phyloP scores from a whole-genome alignment of 2,329 filamentous ascomycete genomes.

The Ophiosphaerella herpotricha region DNA sequence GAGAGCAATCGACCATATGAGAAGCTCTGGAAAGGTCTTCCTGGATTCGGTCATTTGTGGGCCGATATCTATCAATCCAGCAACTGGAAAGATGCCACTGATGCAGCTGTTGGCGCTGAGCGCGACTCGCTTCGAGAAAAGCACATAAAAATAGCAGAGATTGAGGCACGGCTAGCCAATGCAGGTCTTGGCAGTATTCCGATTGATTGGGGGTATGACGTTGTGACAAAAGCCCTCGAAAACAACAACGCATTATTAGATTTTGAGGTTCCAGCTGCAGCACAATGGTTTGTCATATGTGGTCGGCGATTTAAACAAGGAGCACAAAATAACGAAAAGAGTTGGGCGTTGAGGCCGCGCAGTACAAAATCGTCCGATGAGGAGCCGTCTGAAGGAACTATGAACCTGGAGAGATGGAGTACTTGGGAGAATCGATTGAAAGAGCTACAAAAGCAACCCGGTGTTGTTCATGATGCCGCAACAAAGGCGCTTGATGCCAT shows the following conservation, averaged over 20 bases:
- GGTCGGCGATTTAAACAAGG: slow-evolving; percentile 2
- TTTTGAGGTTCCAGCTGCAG: slow-evolving; percentile 9
- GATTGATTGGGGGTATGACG: slow-evolving; percentile 10
- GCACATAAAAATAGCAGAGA: slow-evolving; percentile 3
- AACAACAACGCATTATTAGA: slow-evolving; percentile 3
- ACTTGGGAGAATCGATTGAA: neutral
- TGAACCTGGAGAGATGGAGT: neutral
- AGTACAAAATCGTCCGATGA: too few species aligned
- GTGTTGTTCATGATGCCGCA: neutral
- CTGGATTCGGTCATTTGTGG: slow-evolving; percentile 8
- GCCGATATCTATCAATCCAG: slow-evolving; percentile 3
- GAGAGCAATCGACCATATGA: neutral
- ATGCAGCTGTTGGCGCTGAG: neutral
- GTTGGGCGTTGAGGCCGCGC: neutral
- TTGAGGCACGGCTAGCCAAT: slow-evolving; percentile 5
- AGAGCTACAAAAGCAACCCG: neutral
- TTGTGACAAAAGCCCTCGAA: slow-evolving; percentile 8
- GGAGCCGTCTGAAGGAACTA: neutral
- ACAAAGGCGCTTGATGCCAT: neutral
- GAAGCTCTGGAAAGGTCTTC: slow-evolving; percentile 7
- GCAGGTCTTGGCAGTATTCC: slow-evolving; percentile 4
- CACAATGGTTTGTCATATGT: slow-evolving; percentile 1
- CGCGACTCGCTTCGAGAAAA: neutral
- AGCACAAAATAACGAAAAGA: neutral
- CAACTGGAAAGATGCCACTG: neutral